Evolutionary conservation across 2,329 filamentous ascomycete species (phyloP).

Genomic region (Claviceps purpurea): DNA sequence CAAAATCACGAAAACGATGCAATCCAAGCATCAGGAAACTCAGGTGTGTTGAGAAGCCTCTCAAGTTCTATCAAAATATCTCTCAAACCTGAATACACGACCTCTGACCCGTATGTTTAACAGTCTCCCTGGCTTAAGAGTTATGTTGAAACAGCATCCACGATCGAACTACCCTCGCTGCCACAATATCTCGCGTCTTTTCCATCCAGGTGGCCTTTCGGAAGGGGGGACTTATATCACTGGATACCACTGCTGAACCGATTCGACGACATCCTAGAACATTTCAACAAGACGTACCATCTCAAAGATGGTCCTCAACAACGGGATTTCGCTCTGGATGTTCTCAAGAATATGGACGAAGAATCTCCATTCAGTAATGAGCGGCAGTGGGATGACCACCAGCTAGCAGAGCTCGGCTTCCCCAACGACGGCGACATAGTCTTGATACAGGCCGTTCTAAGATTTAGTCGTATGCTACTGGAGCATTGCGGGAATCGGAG

Average conservation of each 20-base stretch:
- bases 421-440: slow-evolving; percentile 63
- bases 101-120: not conserved
- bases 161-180: slow-evolving; percentile 59
- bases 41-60: slow-evolving; percentile 33
- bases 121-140: slow-evolving; percentile 79
- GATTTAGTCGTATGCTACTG: slow-evolving; percentile 75
- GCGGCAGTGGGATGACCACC: slow-evolving; percentile 27
- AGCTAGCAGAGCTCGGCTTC: slow-evolving; percentile 49
- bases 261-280: slow-evolving; percentile 79
- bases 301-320: slow-evolving; percentile 70
- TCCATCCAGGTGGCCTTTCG: slow-evolving; percentile 85
- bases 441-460: slow-evolving; percentile 65
- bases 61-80: not conserved
- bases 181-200: slow-evolving; percentile 67
- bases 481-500: slow-evolving; percentile 96
- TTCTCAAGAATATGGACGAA: slow-evolving; percentile 46
- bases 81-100: not conserved
- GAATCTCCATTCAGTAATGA: slow-evolving; percentile 38
- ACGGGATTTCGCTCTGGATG: slow-evolving; percentile 54
- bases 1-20: slow-evolving; percentile 55
- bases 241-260: slow-evolving; percentile 93
- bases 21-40: slow-evolving; percentile 53
- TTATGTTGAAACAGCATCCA: slow-evolving; percentile 61
- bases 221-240: slow-evolving; percentile 89
- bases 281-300: slow-evolving; percentile 68